Conservation (phyloP, 2,329 filamentous ascomycete species). For the Colletotrichum musae region DNA sequence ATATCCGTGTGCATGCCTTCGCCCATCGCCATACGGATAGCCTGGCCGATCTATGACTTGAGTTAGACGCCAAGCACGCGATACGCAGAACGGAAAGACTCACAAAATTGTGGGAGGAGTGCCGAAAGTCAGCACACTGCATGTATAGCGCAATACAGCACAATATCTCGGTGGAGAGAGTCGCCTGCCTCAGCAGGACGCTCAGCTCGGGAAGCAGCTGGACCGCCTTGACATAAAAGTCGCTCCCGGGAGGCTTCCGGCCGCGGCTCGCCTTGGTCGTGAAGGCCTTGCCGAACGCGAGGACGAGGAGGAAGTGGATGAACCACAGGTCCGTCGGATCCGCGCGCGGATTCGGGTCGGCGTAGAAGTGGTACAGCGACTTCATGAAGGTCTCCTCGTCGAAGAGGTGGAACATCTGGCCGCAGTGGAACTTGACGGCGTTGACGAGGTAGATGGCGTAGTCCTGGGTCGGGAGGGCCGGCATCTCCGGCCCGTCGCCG, state of each 20-base stretch:
- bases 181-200: conserved; percentile 57
- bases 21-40: conserved; percentile 63
- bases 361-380: conserved; percentile 48
- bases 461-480: conserved; percentile 56
- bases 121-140: conserved; percentile 64
- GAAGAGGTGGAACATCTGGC: conserved; percentile 68
- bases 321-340: conserved; percentile 58
- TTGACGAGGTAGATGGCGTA: conserved; percentile 68
- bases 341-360: conserved; percentile 41
- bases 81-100: conserved; percentile 19
- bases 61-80: not conserved
- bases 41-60: conserved; percentile 61
- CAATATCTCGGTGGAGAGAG: conserved; percentile 63
- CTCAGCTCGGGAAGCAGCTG: conserved; percentile 58
- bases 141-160: conserved; percentile 67
- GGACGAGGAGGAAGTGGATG: conserved; percentile 66
- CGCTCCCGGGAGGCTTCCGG: conserved; percentile 60
- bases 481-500: conserved; percentile 26
- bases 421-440: conserved; percentile 69
- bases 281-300: conserved; percentile 70
- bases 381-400: conserved; percentile 67
- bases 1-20: conserved; percentile 69
- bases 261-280: conserved; percentile 55
- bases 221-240: conserved; percentile 62
- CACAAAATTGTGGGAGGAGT: conserved; percentile 62